Evolutionary conservation across 2,329 filamentous ascomycete species (phyloP).

Genomic region (Cladophialophora psammophila): DNA sequence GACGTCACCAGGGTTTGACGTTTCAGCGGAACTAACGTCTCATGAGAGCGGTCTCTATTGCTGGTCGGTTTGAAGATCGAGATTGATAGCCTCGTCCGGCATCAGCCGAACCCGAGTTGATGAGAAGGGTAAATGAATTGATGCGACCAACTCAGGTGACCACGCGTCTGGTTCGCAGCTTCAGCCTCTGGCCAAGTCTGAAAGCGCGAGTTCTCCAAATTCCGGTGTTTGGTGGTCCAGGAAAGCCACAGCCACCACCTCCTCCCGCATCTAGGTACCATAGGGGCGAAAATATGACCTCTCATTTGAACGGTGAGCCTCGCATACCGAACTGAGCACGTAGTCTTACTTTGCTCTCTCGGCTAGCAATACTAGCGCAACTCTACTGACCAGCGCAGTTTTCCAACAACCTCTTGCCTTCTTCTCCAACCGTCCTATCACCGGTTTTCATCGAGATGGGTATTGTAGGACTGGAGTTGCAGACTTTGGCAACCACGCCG

Average conservation of each 20-base stretch:
- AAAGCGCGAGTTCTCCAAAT: slow-evolving; percentile 31
- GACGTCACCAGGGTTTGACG: background rate
- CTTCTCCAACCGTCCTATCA: slow-evolving; percentile 66
- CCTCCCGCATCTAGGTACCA: slow-evolving; percentile 8
- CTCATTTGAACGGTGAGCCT: slow-evolving; percentile 32
- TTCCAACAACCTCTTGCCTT: slow-evolving; percentile 65
- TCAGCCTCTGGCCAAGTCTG: slow-evolving; percentile 30
- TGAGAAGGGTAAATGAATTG: background rate
- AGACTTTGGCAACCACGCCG: slow-evolving; percentile 67
- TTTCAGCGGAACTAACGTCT: background rate
- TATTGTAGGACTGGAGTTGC: slow-evolving; percentile 65
- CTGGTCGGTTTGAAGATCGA: background rate
- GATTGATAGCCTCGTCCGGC: background rate
- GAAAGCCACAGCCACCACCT: slow-evolving; percentile 26
- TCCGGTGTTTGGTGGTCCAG: slow-evolving; percentile 25
- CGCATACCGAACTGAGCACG: background rate
- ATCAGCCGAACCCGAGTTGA: background rate
- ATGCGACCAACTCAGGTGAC: slow-evolving; percentile 19
- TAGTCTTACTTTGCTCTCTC: background rate
- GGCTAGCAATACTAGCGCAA: background rate
- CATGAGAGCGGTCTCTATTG: background rate
- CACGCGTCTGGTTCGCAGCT: slow-evolving; percentile 18
- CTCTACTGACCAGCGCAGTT: slow-evolving; percentile 47
- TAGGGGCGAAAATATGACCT: slow-evolving; percentile 27
- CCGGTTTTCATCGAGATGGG: slow-evolving; percentile 69